Percentiles rank a stretch among this genome's conserved stretches.
Conservation (phyloP, 1,284 basidiomycete genomes). For the Cutaneotrichosporon dermatis region DNA sequence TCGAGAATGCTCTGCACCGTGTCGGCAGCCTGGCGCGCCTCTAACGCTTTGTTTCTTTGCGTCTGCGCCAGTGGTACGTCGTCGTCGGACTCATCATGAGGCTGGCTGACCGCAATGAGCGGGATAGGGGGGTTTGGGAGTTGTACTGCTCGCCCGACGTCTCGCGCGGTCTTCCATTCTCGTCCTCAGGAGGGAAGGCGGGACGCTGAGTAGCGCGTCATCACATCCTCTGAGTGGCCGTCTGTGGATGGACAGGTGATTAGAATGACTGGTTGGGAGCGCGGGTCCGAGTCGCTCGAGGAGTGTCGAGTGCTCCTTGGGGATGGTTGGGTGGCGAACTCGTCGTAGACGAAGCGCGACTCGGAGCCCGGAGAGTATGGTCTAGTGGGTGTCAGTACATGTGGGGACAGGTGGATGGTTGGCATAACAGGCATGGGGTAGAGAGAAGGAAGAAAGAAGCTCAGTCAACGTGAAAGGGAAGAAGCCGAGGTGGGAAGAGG, state of each 20-base stretch:
- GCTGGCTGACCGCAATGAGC: neutral
- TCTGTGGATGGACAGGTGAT: too few relatives aligned
- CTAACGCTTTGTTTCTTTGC: neutral
- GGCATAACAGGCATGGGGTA: neutral
- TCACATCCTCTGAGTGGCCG: too few relatives aligned
- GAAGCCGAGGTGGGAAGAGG: too few relatives aligned
- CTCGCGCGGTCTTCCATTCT: neutral
- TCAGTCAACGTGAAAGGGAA: neutral
- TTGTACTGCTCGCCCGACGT: too few relatives aligned
- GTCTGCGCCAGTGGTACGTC: neutral
- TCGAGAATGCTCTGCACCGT: neutral
- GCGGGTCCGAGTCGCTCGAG: too few relatives aligned
- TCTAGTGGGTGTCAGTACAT: neutral
- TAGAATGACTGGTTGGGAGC: too few relatives aligned
- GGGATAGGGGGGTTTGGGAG: neutral
- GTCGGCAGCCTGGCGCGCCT: neutral
- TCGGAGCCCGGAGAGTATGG: conserved; percentile 1
- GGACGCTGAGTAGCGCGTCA: too few relatives aligned
- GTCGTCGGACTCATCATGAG: neutral
- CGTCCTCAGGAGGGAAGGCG: neutral
- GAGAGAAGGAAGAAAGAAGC: neutral
- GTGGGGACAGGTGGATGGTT: neutral
- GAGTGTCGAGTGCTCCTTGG: neutral
- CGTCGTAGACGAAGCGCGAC: neutral
- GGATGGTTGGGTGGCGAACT: neutral